These are phyloP conservation scores for Cordyceps militaris DNA, from an alignment of 2,329 filamentous ascomycete genomes.

Conservation along the genomic window DNA sequence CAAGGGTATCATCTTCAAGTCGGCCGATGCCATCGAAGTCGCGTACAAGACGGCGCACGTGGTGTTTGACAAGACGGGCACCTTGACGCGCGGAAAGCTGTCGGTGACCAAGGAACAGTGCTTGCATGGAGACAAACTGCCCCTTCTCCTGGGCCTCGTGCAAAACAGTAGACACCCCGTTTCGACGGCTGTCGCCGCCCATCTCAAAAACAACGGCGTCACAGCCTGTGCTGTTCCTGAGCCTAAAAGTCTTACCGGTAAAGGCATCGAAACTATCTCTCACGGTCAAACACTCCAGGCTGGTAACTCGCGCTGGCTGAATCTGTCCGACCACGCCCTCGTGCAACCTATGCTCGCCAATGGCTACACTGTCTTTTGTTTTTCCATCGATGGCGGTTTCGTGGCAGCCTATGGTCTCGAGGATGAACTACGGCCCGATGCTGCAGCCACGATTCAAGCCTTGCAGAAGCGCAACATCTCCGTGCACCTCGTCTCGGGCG, in stretches of 20 bases:
- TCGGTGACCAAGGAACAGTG: constrained; percentile 26
- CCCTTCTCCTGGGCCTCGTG: constrained; percentile 27
- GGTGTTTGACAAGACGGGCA: constrained; percentile 77
- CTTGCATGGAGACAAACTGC: background rate
- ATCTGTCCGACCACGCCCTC: constrained; percentile 21
- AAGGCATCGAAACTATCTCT: constrained; percentile 35
- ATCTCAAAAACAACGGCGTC: constrained; percentile 28
- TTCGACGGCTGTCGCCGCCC: constrained; percentile 37
- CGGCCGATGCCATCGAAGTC: constrained; percentile 55
- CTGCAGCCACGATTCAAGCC: constrained; percentile 25
- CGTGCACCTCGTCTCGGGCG: constrained; percentile 46
- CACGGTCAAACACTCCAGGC: constrained; percentile 31
- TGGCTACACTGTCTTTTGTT: constrained; percentile 41
- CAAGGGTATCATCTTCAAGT: constrained; percentile 62
- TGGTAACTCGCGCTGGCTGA: constrained; percentile 45
- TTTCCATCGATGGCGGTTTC: constrained; percentile 31
- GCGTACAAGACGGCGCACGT: constrained; percentile 57
- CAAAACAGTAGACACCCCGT: constrained; percentile 45
- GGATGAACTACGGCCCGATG: constrained; percentile 40
- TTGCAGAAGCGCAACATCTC: constrained; percentile 33
- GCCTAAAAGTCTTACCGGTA: constrained; percentile 34
- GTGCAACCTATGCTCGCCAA: constrained; percentile 29
- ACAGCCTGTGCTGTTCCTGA: constrained; percentile 20
- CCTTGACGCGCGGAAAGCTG: constrained; percentile 55
- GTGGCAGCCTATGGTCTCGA: constrained; percentile 38